Base-by-base conservation (phyloP, 371 early-diverging fungal species). In the Entomophthora muscae region DNA sequence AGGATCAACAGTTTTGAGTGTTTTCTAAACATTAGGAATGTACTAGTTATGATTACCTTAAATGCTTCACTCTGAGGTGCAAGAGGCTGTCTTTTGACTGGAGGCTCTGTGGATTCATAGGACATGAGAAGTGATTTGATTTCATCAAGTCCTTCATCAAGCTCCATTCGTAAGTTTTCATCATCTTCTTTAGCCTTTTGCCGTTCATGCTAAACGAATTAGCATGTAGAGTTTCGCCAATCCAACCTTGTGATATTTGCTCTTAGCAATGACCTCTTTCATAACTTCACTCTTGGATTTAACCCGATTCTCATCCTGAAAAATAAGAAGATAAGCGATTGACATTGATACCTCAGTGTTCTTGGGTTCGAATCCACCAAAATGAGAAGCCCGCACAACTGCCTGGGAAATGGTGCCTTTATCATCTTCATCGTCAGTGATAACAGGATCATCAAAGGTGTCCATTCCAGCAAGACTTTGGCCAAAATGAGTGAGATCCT, bases 241-340 rank as follows among this genome's bases (percentile, higher is more conserved):
- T 13, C 27, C 0, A 27, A 65, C 68, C 29, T 66, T 68, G 79
- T 95, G 84, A 70, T 82, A 67, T 73, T 98, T 98, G 78, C 90
- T 88, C 76, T 98, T 98, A 31, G 91, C 88, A 61, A 98, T 96
- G 28, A 98, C 75, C 70, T 98, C 96, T 70, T 89, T 86, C 98
- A 96, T 95, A 61, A 96, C 71, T 73, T 98, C 96, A 28, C 80
- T 80, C 70, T 89, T 88, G 24, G 90, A 82, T 72, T 91, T 94
- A 64, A 63, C 68, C 32, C 68, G 67, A 28, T 69, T 63, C 23
- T 68, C 60, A 21, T 65, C 67, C 69, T 69, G 52, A 52, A 65
- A 63, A 12, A 27, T 22, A 27, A n/a, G 21, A n/a, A 3, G 3
- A 42, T 23, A 26, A 42, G n/a, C 23, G 31, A 23, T 27, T 2